Conservation (phyloP, 768 basidiomycete species). For the Tubosaeta sp. region DNA sequence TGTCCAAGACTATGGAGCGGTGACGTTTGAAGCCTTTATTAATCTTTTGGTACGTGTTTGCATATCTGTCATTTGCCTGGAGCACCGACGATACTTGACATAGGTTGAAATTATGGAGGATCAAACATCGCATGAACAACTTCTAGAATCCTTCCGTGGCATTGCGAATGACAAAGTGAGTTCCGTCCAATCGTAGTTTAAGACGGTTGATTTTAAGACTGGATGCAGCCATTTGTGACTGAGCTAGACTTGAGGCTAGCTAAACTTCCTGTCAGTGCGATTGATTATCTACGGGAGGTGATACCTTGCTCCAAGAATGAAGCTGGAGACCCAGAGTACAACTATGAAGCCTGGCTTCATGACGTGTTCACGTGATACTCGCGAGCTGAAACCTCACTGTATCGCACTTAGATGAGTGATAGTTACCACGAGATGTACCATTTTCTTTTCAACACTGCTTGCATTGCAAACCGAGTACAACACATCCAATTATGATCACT, state of each 20-base stretch:
- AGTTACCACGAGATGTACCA: not conserved
- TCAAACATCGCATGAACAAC: slow-evolving; percentile 87
- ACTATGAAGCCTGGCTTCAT: slow-evolving; percentile 81
- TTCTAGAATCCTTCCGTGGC: slow-evolving; percentile 89
- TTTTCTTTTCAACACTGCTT: slow-evolving; percentile 2
- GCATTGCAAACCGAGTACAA: slow-evolving; percentile 12
- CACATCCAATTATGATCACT: slow-evolving; percentile 16
- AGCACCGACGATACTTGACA: slow-evolving; percentile 2
- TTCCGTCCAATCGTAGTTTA: not conserved
- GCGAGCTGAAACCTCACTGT: not conserved
- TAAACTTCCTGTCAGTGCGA: slow-evolving; percentile 66
- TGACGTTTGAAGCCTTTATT: slow-evolving; percentile 92
- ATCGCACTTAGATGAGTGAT: not conserved
- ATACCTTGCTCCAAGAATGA: slow-evolving; percentile 62
- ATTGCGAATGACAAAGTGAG: slow-evolving; percentile 86
- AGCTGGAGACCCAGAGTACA: slow-evolving; percentile 63
- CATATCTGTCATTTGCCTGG: not conserved
- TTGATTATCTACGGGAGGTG: slow-evolving; percentile 78
- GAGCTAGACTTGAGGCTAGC: slow-evolving; percentile 89
- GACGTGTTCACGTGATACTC: slow-evolving; percentile 61
- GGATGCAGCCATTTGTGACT: slow-evolving; percentile 78
- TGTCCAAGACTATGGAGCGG: slow-evolving; percentile 75
- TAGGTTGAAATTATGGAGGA: slow-evolving; percentile 97
- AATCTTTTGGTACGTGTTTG: slow-evolving; percentile 69
- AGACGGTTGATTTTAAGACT: not conserved